Percentiles rank a stretch among this genome's conserved stretches.
These are phyloP conservation scores for Rhodotorula mucilaginosa DNA, from an alignment of 1,284 basidiomycete species.

Conservation along the genomic window DNA sequence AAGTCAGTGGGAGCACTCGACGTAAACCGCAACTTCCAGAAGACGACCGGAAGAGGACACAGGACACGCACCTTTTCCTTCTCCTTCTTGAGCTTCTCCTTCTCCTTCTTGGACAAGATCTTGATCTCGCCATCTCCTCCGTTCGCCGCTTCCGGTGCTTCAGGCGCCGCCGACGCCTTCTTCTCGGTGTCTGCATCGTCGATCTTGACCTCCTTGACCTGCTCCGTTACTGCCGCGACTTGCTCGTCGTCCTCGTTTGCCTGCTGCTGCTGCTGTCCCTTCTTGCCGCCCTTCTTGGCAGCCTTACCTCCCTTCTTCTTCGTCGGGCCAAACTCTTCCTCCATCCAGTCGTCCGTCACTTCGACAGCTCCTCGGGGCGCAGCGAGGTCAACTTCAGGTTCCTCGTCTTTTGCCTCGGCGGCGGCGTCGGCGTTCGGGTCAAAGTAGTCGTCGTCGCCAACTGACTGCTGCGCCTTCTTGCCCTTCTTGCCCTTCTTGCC, in stretches of 20 bases:
- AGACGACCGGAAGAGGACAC: background rate
- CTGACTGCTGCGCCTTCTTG: constrained; percentile 45
- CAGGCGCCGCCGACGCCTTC: background rate
- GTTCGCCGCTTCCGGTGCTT: constrained; percentile 36
- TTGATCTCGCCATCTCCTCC: constrained; percentile 53
- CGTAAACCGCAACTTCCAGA: too few relatives aligned
- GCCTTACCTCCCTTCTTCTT: constrained; percentile 57
- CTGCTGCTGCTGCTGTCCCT: constrained; percentile 42
- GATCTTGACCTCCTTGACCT: constrained; percentile 23
- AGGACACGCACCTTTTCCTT: constrained; percentile 68
- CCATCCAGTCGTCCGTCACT: constrained; percentile 59
- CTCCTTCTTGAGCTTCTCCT: constrained; percentile 91
- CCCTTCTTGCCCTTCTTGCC: constrained; percentile 63
- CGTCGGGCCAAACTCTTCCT: constrained; percentile 66
- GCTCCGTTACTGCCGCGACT: constrained; percentile 31
- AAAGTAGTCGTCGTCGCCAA: constrained; percentile 44
- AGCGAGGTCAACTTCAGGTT: constrained; percentile 51
- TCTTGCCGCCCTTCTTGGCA: constrained; percentile 54
- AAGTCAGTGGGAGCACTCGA: background rate
- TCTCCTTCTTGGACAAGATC: constrained; percentile 83
- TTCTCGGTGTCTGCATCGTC: constrained; percentile 3
- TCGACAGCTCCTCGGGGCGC: constrained; percentile 56
- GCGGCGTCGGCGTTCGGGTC: constrained; percentile 34
- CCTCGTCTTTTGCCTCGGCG: constrained; percentile 25
- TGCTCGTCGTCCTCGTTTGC: constrained; percentile 38